A percentile compares a stretch with the other conserved stretches of the same genome.
phyloP scores from a whole-genome alignment of 495 filamentous ascomycete genomes.

The Aspergillus bridgeri region DNA sequence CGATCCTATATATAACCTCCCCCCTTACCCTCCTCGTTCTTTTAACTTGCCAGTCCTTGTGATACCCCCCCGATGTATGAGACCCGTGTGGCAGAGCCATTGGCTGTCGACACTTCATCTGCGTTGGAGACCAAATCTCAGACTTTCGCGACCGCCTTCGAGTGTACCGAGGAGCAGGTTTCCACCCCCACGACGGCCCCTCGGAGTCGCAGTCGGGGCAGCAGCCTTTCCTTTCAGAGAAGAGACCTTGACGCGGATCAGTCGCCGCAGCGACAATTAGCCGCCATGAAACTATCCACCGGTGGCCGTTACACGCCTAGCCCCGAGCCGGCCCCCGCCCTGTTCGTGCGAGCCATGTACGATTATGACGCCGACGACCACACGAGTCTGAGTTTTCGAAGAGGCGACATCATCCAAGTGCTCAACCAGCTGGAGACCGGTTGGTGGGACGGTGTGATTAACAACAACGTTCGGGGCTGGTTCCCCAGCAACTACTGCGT shows the following conservation, averaged over 20 bases:
- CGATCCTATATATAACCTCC: not conserved
- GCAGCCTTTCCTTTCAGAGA: constrained; percentile 26
- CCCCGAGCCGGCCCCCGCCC: constrained; percentile 65
- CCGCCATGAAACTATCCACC: constrained; percentile 35
- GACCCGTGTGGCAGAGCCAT: constrained; percentile 30
- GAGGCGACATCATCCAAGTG: constrained; percentile 95
- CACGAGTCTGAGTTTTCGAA: constrained; percentile 91
- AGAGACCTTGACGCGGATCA: constrained; percentile 24
- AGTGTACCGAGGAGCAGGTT: constrained; percentile 44
- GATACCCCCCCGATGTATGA: constrained; percentile 34
- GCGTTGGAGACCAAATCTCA: constrained; percentile 33
- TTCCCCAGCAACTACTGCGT: constrained; percentile 99
- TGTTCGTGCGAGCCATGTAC: constrained; percentile 95
- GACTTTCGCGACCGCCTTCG: constrained; percentile 43
- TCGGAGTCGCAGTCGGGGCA: constrained; percentile 31
- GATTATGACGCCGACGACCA: constrained; percentile 96
- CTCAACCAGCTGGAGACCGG: constrained; percentile 96
- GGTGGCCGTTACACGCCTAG: constrained; percentile 59
- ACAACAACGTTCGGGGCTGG: constrained; percentile 81
- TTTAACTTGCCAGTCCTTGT: constrained; percentile 12
- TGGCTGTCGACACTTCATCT: constrained; percentile 34
- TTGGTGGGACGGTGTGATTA: constrained; percentile 98
- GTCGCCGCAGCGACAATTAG: constrained; percentile 26
- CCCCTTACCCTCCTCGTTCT: not conserved
- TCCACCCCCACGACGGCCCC: constrained; percentile 32